Evolutionary conservation across 2,329 filamentous ascomycete genomes (phyloP).

Genomic region (Talaromyces sp.): DNA sequence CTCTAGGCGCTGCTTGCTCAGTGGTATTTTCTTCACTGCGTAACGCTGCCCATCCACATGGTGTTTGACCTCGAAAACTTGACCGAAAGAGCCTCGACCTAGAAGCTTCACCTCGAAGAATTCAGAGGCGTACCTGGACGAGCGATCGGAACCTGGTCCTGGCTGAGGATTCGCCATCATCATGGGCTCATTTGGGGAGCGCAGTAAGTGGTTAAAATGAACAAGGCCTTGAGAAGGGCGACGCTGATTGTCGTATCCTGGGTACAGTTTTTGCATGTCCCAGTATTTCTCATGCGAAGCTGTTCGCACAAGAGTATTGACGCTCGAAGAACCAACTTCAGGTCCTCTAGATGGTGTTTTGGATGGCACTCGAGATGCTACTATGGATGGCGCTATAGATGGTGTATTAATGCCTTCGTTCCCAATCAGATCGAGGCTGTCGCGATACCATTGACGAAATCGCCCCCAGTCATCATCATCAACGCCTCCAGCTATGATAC

Average conservation of each 20-base stretch:
- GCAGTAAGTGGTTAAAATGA: slow-evolving; percentile 17
- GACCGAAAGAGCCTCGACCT: slow-evolving; percentile 60
- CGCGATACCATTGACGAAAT: slow-evolving; percentile 36
- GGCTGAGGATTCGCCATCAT: slow-evolving; percentile 23
- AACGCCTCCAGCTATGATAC: slow-evolving; percentile 33
- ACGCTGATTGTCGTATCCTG: slow-evolving; percentile 14
- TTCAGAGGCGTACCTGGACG: slow-evolving; percentile 44
- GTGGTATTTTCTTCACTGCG: slow-evolving; percentile 60
- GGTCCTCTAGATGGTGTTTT: no score
- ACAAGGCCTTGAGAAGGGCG: slow-evolving; percentile 19
- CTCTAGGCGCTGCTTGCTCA: slow-evolving; percentile 48
- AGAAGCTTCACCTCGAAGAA: slow-evolving; percentile 51
- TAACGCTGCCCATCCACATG: slow-evolving; percentile 57
- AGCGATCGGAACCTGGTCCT: slow-evolving; percentile 17
- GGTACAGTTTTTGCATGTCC: slow-evolving; percentile 16
- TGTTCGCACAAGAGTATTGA: background rate
- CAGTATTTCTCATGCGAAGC: slow-evolving; percentile 9
- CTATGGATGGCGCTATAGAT: no score
- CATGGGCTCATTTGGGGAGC: slow-evolving; percentile 21
- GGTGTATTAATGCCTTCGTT: slow-evolving; percentile 25
- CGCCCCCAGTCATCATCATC: slow-evolving; percentile 32
- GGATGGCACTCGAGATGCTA: no score
- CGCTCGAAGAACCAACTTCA: no score
- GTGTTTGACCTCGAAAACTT: slow-evolving; percentile 57
- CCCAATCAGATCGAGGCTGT: slow-evolving; percentile 37